These are phyloP conservation scores for Amanita rimosa DNA, from an alignment of 768 basidiomycete species.

Conservation along the genomic window DNA sequence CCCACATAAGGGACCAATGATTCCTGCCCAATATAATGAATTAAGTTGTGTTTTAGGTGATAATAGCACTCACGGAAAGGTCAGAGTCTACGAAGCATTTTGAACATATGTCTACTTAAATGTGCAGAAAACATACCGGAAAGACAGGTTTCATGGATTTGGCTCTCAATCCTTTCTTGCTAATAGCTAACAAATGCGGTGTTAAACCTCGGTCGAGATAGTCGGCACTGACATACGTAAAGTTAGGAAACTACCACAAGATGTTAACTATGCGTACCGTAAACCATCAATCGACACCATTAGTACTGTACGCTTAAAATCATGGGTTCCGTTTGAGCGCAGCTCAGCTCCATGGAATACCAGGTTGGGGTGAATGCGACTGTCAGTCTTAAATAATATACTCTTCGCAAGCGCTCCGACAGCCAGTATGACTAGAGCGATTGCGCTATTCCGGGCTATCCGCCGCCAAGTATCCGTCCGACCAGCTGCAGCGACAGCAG, in stretches of 20 bases:
- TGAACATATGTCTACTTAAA: conserved; percentile 6
- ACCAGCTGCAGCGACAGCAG: background rate
- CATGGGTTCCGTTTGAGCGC: conserved; percentile 73
- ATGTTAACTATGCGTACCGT: conserved; percentile 28
- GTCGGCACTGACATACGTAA: conserved; percentile 46
- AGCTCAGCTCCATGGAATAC: conserved; percentile 29
- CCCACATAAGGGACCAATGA: conserved; percentile 82
- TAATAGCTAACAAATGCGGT: conserved; percentile 71
- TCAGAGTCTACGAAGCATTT: conserved; percentile 50
- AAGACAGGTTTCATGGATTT: conserved; percentile 85
- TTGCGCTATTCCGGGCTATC: background rate
- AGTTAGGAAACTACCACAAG: conserved; percentile 1
- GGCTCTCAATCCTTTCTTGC: conserved; percentile 75
- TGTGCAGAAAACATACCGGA: conserved; percentile 36
- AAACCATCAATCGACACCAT: conserved; percentile 85
- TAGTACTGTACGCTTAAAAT: conserved; percentile 70
- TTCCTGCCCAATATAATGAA: conserved; percentile 38
- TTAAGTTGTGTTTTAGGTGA: background rate
- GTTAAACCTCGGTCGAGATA: conserved; percentile 82
- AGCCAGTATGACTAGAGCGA: conserved; percentile 19
- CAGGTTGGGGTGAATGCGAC: conserved; percentile 15
- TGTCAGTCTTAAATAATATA: conserved; percentile 18
- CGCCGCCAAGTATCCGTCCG: background rate
- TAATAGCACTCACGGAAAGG: conserved; percentile 64
- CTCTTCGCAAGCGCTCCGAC: conserved; percentile 30